phyloP scores from a whole-genome alignment of 2,329 filamentous ascomycete genomes.

The Celoporthe dispersa region DNA sequence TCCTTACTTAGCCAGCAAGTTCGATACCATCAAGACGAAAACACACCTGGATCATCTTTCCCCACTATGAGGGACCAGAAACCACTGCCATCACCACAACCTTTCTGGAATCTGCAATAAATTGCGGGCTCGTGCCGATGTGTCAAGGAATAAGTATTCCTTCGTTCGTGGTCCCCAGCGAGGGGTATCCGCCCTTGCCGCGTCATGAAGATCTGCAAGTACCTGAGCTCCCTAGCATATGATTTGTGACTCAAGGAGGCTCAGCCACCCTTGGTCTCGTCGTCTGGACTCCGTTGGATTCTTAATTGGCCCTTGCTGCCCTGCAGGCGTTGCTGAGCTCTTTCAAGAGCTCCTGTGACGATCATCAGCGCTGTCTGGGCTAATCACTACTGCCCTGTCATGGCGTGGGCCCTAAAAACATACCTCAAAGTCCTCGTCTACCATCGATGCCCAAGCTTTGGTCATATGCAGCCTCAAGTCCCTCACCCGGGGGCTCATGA shows the following conservation, averaged over 20 bases:
- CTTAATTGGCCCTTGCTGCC: constrained; percentile 5
- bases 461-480: constrained; percentile 51
- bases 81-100: not conserved
- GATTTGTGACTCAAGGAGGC: not conserved
- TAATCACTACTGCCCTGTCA: not conserved
- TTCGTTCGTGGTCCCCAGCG: not conserved
- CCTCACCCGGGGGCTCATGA: constrained; percentile 59
- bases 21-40: constrained; percentile 12
- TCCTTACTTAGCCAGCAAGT: constrained; percentile 9
- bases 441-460: constrained; percentile 56
- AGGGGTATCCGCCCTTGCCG: not conserved
- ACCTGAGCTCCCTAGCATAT: not conserved
- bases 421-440: constrained; percentile 58
- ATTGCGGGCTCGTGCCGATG: not conserved
- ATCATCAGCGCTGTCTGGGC: not conserved
- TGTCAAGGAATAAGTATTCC: not conserved
- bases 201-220: not conserved
- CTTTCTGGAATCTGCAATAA: not conserved
- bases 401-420: constrained; percentile 23
- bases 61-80: not conserved
- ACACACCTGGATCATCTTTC: not conserved
- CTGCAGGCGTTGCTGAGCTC: constrained; percentile 25
- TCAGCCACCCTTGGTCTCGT: not conserved
- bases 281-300: not conserved
- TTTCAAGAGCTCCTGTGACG: constrained; percentile 16